Evolutionary conservation across 2,329 filamentous ascomycete genomes (phyloP), one percentile per base, ranked within the genome.

Genomic region (Rutstroemia sp.): DNA sequence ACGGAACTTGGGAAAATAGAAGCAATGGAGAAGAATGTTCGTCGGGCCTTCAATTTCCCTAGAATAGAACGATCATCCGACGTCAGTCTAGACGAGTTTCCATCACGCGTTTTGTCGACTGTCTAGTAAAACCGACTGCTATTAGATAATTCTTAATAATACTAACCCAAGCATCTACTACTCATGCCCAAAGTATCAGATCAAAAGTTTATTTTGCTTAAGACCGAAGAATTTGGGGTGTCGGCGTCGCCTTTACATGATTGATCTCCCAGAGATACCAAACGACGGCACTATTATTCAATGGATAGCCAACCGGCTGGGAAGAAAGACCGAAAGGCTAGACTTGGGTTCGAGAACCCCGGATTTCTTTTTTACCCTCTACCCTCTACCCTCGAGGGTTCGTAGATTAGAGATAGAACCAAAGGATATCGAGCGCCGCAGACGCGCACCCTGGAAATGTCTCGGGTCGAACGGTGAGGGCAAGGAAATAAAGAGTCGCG

Each of bases 301-400:
- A 38, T 39, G 39, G 2, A 40, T 54, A 34, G 30, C 9, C 30
- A 34, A 34, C 30, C 30, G 30, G 30, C 30, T 34, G 30, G 30
- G 30, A 12, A 44, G 38, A 36, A 23, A 40, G 47, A 16, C 38
- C 53, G 47, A n/a, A n/a, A 48, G 23, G 42, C 48, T 51, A 40
- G 39, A 44, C 21, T 27, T 51, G 53, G 44, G n/a, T 42, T 25
- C 25, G 16, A 27, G 30, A 56, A 56, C 53, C 53, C 53, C 47
- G 39, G 47, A 51, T 55, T 55, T 50, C 16, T 55, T 14, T 14
- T 21, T 34, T 34, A 12, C 27, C 27, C 27, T 30, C 10, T 30
- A 34, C 30, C 10, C n/a, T 21, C 45, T 21, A 54, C 45, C 52
- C 45, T 54, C 16, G n/a, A 54, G 52, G 52, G 14, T 54, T 27